Conservation (phyloP, 345 rosid genomes). For the Dimocarpus longan region DNA sequence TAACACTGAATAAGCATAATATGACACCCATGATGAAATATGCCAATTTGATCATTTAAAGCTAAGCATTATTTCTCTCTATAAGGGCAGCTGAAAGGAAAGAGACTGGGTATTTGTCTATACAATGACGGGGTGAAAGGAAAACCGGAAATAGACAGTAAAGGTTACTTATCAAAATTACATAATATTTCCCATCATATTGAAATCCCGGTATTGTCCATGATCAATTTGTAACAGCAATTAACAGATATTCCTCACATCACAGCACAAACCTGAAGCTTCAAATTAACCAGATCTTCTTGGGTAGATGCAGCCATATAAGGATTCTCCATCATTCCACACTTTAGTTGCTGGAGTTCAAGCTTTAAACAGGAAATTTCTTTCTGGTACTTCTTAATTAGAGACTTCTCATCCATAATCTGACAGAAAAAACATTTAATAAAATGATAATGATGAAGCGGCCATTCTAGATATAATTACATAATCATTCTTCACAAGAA, state of each 20-base stretch:
- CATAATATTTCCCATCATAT: background rate
- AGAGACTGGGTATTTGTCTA: background rate
- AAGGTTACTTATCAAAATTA: constrained; percentile 7
- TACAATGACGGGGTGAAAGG: too few species aligned
- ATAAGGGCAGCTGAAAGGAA: background rate
- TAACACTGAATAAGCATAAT: background rate
- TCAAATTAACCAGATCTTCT: constrained; percentile 65
- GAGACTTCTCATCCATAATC: constrained; percentile 84
- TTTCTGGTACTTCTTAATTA: constrained; percentile 72
- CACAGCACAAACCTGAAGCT: constrained; percentile 61
- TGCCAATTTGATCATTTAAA: background rate
- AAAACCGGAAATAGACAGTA: background rate
- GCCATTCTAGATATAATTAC: background rate
- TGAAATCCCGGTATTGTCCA: background rate
- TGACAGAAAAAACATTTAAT: constrained; percentile 12
- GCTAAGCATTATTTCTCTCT: background rate
- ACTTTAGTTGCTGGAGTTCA: constrained; percentile 66
- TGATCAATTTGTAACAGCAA: constrained; percentile 7
- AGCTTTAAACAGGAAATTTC: constrained; percentile 64
- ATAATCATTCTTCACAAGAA: background rate
- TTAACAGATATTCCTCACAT: background rate
- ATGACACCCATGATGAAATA: background rate
- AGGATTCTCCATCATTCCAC: constrained; percentile 50
- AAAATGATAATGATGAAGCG: constrained; percentile 20
- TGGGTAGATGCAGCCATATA: constrained; percentile 42